phyloP scores from a whole-genome alignment of 2,329 filamentous ascomycete genomes.

The Colletotrichum orchidophilum region DNA sequence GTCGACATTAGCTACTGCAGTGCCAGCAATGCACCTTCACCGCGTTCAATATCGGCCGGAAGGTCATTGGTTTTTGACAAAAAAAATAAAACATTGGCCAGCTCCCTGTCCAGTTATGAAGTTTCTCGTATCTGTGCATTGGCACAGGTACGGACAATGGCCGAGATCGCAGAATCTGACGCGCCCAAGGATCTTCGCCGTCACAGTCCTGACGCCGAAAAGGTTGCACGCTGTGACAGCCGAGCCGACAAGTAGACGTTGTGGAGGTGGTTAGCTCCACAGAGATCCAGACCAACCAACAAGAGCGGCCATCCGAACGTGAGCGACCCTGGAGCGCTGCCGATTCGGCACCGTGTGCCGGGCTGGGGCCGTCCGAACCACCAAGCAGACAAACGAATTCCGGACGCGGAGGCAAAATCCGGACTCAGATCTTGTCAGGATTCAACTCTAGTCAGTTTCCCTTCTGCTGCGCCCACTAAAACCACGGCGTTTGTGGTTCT shows the following conservation, averaged over 20 bases:
- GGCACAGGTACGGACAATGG: not conserved
- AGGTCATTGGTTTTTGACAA: not conserved
- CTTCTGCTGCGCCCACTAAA: not conserved
- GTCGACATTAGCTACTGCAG: not conserved
- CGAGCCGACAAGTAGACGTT: not conserved
- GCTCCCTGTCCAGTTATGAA: not conserved
- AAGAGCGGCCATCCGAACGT: conserved; percentile 1
- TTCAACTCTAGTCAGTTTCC: not conserved
- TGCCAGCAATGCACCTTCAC: not conserved
- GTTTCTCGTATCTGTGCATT: not conserved
- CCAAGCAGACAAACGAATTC: not conserved
- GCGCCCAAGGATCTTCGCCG: not conserved
- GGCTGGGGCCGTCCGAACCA: not conserved
- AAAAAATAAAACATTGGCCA: no score
- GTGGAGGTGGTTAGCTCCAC: not conserved
- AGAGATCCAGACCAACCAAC: not conserved
- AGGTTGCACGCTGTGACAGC: not conserved
- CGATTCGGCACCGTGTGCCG: conserved; percentile 4
- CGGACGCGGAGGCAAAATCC: not conserved
- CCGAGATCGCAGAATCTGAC: not conserved
- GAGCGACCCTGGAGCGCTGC: not conserved
- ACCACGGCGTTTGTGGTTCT: conserved; percentile 1
- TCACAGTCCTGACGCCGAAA: not conserved
- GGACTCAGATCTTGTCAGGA: not conserved
- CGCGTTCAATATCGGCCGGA: not conserved